phyloP scores from a whole-genome alignment of 2,329 filamentous ascomycete genomes.

The Fusarium pilosicola region DNA sequence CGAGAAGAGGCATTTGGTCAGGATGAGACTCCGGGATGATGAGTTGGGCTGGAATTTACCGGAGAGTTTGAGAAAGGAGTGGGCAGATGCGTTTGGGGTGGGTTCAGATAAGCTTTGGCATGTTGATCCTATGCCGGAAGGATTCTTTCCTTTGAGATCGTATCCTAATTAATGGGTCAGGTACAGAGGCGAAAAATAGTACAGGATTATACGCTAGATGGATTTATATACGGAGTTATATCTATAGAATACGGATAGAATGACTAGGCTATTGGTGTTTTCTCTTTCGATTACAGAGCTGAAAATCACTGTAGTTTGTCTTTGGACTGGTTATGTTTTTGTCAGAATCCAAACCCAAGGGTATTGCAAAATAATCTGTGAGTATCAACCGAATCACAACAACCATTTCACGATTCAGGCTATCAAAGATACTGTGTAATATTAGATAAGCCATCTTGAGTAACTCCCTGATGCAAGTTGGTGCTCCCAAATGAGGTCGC shows the following conservation, averaged over 20 bases:
- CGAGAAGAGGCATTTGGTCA: constrained; percentile 61
- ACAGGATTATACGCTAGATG: rapidly evolving
- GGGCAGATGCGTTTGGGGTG: constrained; percentile 61
- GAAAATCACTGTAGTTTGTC: not conserved
- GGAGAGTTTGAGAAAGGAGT: constrained; percentile 57
- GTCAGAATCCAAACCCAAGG: not conserved
- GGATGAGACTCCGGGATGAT: constrained; percentile 66
- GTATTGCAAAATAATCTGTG: too few relatives aligned
- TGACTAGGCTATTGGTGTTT: not conserved
- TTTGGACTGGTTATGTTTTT: not conserved
- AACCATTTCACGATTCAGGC: rapidly evolving
- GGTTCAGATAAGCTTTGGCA: constrained; percentile 61
- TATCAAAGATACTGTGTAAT: rapidly evolving
- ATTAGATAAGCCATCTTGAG: not conserved
- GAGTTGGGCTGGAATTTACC: constrained; percentile 62
- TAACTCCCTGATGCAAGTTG: too few relatives aligned
- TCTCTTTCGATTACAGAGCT: not conserved
- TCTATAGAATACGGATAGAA: not conserved
- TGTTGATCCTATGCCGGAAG: constrained; percentile 67
- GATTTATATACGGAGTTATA: rapidly evolving
- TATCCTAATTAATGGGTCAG: constrained; percentile 58
- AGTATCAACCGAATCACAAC: not conserved
- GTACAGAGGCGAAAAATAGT: rapidly evolving
- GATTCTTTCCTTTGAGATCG: constrained; percentile 64
- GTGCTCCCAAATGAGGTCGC: rapidly evolving